phyloP scores from a whole-genome alignment of 768 basidiomycete species.

The Amanita molliuscula region DNA sequence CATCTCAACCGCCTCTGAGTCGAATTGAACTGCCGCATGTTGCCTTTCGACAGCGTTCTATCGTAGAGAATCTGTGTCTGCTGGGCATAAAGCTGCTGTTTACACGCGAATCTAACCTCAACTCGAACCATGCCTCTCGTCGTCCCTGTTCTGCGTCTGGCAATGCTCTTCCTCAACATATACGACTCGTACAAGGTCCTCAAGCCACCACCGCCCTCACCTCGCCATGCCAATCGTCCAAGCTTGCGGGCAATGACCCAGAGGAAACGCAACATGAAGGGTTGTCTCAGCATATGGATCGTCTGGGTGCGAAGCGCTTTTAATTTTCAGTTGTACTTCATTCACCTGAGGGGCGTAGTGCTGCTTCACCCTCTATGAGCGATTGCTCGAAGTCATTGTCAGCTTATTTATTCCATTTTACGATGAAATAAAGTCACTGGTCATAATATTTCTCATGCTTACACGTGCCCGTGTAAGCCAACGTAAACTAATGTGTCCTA shows the following conservation, averaged over 20 bases:
- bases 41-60: neutral
- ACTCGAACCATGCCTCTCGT: constrained; percentile 48
- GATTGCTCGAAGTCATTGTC: constrained; percentile 50
- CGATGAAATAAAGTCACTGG: constrained; percentile 67
- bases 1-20: neutral
- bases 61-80: neutral
- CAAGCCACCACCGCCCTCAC: constrained; percentile 48
- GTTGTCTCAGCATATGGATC: constrained; percentile 74
- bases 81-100: neutral
- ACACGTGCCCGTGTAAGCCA: constrained; percentile 61
- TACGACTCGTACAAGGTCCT: constrained; percentile 82
- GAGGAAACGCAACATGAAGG: constrained; percentile 81
- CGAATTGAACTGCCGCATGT: neutral
- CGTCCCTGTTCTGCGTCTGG: constrained; percentile 56
- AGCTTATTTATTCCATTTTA: constrained; percentile 77
- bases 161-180: constrained; percentile 68
- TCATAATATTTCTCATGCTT: constrained; percentile 63
- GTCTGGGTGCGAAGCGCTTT: constrained; percentile 53
- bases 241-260: constrained; percentile 60
- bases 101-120: neutral
- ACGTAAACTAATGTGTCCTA: constrained; percentile 1
- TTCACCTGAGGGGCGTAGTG: constrained; percentile 32
- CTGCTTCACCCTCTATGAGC: constrained; percentile 60
- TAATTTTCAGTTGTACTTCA: neutral
- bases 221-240: constrained; percentile 47